Evolutionary conservation across 495 filamentous ascomycete species (phyloP).

Genomic region (Penicillium daleae): DNA sequence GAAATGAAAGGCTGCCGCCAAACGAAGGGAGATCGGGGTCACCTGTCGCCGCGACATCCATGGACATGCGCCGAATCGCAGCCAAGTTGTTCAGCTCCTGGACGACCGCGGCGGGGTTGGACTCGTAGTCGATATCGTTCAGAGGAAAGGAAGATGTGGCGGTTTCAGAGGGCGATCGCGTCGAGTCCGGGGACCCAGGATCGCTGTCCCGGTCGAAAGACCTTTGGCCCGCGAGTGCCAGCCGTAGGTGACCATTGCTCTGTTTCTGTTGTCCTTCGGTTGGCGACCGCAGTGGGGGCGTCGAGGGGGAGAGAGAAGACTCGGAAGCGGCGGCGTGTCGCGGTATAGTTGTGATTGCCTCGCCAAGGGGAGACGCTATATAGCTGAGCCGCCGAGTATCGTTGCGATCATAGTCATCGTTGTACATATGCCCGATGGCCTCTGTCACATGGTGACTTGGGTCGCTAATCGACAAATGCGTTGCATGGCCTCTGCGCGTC

Average conservation of each 20-base stretch:
- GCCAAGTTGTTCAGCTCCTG: constrained; percentile 96
- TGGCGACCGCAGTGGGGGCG: constrained; percentile 26
- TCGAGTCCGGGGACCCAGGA: constrained; percentile 62
- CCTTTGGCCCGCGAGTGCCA: constrained; percentile 39
- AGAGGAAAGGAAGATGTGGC: constrained; percentile 79
- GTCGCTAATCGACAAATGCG: constrained; percentile 74
- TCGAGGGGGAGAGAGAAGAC: constrained; percentile 44
- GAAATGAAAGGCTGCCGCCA: constrained; percentile 61
- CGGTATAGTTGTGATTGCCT: constrained; percentile 50
- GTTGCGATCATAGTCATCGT: constrained; percentile 72
- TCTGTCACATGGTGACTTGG: constrained; percentile 96
- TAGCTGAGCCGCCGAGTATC: constrained; percentile 68
- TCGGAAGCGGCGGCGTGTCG: constrained; percentile 49
- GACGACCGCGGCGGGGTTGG: constrained; percentile 86
- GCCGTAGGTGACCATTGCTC: constrained; percentile 49
- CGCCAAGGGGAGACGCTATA: constrained; percentile 57
- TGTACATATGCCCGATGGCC: constrained; percentile 95
- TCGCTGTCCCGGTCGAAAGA: constrained; percentile 55
- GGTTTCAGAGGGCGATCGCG: constrained; percentile 65
- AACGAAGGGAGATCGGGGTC: constrained; percentile 94
- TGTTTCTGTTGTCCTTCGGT: constrained; percentile 29
- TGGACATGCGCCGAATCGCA: constrained; percentile 94
- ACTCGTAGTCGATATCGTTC: constrained; percentile 90
- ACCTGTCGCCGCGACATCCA: constrained; percentile 89
- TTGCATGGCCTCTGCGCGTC: constrained; percentile 62